A percentile compares a stretch with the other conserved stretches of the same genome.
These are phyloP conservation scores for Lasiosphaeris hirsuta DNA, from an alignment of 495 filamentous ascomycete species.

Conservation along the genomic window DNA sequence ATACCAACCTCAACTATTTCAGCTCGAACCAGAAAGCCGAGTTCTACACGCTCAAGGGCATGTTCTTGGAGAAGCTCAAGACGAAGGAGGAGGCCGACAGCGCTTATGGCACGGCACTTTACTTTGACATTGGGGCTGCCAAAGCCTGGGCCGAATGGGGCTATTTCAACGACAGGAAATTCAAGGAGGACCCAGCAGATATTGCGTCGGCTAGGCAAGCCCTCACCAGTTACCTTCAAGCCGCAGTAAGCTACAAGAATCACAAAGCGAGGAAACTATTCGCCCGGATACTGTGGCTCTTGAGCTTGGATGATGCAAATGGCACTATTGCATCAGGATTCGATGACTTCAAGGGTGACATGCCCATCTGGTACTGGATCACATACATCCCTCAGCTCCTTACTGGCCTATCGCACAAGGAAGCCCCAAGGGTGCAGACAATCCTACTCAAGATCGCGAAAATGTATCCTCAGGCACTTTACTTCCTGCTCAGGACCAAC, in stretches of 20 bases:
- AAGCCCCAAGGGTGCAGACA: conserved; percentile 76
- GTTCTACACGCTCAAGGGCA: conserved; percentile 98
- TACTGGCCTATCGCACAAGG: conserved; percentile 80
- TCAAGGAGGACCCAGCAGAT: conserved; percentile 81
- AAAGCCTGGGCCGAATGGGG: conserved; percentile 99
- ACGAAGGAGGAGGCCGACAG: conserved; percentile 87
- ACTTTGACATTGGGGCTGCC: conserved; percentile 88
- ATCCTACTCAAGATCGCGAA: conserved; percentile 93
- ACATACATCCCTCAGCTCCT: conserved; percentile 97
- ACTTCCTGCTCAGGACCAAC: conserved; percentile 89
- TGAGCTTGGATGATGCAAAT: conserved; percentile 87
- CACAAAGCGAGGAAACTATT: conserved; percentile 93
- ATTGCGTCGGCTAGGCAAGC: conserved; percentile 81
- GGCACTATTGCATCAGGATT: conserved; percentile 77
- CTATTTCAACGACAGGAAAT: conserved; percentile 92
- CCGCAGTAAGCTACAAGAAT: conserved; percentile 92
- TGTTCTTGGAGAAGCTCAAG: conserved; percentile 94
- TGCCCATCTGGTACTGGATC: conserved; percentile 98
- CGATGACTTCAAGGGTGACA: conserved; percentile 92
- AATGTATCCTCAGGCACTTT: conserved; percentile 87
- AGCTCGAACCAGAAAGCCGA: conserved; percentile 94
- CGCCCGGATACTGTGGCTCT: conserved; percentile 92
- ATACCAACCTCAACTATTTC: conserved; percentile 98
- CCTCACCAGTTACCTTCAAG: conserved; percentile 93
- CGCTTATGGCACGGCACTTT: conserved; percentile 90